Conservation (phyloP, 192 early-diverging fungal genomes). For the Umbelopsis sp. region DNA sequence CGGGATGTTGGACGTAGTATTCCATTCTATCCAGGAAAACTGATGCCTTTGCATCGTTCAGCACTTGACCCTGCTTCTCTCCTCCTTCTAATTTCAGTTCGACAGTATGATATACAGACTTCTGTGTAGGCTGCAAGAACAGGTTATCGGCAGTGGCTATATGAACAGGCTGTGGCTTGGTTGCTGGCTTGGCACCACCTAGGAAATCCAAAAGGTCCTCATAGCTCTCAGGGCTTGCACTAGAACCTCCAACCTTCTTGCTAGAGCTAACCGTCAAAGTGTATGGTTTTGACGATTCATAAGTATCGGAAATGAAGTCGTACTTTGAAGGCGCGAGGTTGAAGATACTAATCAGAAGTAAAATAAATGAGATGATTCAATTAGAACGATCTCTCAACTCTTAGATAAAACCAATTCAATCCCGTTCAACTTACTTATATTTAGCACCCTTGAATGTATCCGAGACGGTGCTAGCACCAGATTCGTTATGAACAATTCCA, state of each 20-base stretch:
- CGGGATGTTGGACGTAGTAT: constrained; percentile 56
- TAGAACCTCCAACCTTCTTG: background rate
- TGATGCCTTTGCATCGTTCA: constrained; percentile 43
- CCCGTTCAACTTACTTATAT: constrained; percentile 58
- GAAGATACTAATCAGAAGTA: constrained; percentile 60
- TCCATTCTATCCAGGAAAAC: constrained; percentile 51
- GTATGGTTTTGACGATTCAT: constrained; percentile 37
- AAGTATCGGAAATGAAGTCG: constrained; percentile 32
- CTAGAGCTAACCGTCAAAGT: constrained; percentile 16
- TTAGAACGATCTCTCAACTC: too few species aligned
- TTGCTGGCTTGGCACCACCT: constrained; percentile 33
- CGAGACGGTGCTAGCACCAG: background rate
- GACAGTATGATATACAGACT: constrained; percentile 38
- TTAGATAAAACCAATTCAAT: too few species aligned
- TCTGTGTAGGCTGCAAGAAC: constrained; percentile 29
- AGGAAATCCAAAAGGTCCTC: constrained; percentile 44
- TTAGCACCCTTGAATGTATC: constrained; percentile 83
- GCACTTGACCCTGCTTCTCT: constrained; percentile 35
- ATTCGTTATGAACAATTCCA: constrained; percentile 20
- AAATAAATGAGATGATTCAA: background rate
- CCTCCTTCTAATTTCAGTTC: constrained; percentile 50
- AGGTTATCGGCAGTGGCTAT: constrained; percentile 37
- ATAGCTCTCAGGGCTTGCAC: background rate
- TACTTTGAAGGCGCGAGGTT: constrained; percentile 68
- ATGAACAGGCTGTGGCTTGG: constrained; percentile 32